These are phyloP conservation scores for Actinidia arguta DNA, from an alignment of 179 eudicot species.

Conservation along the genomic window DNA sequence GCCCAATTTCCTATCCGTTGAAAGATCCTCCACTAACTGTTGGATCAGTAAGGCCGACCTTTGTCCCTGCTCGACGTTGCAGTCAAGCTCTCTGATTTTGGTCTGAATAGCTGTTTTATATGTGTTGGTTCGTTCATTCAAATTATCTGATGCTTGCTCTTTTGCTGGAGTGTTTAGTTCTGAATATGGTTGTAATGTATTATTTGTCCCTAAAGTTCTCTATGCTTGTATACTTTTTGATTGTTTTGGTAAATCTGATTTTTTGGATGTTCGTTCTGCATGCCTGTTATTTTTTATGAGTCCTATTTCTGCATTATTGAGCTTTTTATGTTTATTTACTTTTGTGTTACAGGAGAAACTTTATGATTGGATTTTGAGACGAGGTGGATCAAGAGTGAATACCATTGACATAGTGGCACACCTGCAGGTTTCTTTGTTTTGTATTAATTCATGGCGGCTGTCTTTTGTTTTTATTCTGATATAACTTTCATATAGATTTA, in stretches of 20 bases:
- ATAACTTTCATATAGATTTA: neutral
- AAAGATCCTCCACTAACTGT: too few relatives aligned
- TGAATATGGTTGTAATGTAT: neutral
- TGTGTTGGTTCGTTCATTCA: neutral
- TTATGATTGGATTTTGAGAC: conserved; percentile 52
- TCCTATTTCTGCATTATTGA: neutral
- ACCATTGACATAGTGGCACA: conserved; percentile 41
- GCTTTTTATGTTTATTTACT: neutral
- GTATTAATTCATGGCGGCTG: neutral
- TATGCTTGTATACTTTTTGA: neutral
- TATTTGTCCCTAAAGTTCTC: neutral
- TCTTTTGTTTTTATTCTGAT: neutral
- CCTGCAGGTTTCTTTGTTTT: conserved; percentile 44
- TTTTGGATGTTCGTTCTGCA: neutral
- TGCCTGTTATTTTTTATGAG: neutral
- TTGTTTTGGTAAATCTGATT: neutral
- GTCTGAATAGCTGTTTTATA: neutral
- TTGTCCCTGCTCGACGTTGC: too few relatives aligned
- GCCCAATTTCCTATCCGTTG: too few relatives aligned
- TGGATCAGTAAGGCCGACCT: too few relatives aligned
- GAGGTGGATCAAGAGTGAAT: conserved; percentile 51
- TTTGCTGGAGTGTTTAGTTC: neutral
- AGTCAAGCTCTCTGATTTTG: neutral
- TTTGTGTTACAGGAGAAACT: conserved; percentile 47
- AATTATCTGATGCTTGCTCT: neutral